Conservation (phyloP, 2,329 filamentous ascomycete species). For the Aspergillus cejpii region DNA sequence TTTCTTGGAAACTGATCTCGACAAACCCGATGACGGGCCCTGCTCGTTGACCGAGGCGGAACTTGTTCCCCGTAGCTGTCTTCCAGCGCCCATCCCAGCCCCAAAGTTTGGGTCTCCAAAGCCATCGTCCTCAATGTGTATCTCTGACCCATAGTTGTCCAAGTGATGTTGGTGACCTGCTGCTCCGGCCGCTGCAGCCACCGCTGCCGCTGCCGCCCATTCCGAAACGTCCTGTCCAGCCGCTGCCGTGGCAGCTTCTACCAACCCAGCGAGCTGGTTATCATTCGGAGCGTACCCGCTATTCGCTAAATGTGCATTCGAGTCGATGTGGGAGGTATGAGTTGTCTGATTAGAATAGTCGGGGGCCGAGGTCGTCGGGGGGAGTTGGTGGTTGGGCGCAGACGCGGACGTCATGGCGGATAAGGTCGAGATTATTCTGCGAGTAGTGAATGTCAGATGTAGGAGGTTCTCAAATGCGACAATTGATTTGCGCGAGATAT, state of each 20-base stretch:
- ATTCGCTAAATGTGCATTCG: slow-evolving; percentile 23
- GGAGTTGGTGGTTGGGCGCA: slow-evolving; percentile 26
- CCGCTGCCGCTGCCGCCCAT: slow-evolving; percentile 43
- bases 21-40: slow-evolving; percentile 25
- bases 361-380: slow-evolving; percentile 21
- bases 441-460: not conserved
- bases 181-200: slow-evolving; percentile 44
- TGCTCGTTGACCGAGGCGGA: slow-evolving; percentile 22
- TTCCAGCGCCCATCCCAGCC: slow-evolving; percentile 20
- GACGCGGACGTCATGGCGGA: slow-evolving; percentile 27
- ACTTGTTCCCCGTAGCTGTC: slow-evolving; percentile 25
- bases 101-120: slow-evolving; percentile 34
- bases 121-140: slow-evolving; percentile 37
- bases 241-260: slow-evolving; percentile 43
- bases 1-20: slow-evolving; percentile 35
- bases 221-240: slow-evolving; percentile 37
- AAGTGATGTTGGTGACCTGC: slow-evolving; percentile 36
- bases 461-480: not conserved
- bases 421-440: not conserved
- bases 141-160: slow-evolving; percentile 35
- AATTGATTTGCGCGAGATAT: not conserved
- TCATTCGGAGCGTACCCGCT: slow-evolving; percentile 34
- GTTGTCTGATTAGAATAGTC: slow-evolving; percentile 26
- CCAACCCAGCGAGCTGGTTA: slow-evolving; percentile 42
- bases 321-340: slow-evolving; percentile 26